phyloP scores from a whole-genome alignment of 1,284 basidiomycete genomes.

The Sphaerobolus stellatus region DNA sequence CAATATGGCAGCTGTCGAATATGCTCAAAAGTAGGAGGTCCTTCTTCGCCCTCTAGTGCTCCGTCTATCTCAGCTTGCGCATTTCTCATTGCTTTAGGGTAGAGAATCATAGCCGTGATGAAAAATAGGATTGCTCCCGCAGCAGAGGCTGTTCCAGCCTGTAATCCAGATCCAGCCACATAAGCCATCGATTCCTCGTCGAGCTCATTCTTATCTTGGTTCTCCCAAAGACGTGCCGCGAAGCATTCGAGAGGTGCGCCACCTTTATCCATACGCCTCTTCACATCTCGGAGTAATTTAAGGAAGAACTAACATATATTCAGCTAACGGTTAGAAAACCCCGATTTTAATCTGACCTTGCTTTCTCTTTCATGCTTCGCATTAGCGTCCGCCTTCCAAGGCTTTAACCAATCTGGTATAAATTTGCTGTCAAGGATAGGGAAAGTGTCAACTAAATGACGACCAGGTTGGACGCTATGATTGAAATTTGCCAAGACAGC shows the following conservation, averaged over 20 bases:
- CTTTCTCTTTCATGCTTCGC: constrained; percentile 23
- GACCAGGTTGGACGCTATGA: constrained; percentile 24
- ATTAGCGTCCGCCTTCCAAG: constrained; percentile 26
- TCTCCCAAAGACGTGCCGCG: constrained; percentile 16
- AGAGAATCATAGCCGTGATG: constrained; percentile 13
- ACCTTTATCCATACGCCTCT: constrained; percentile 11
- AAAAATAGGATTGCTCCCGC: constrained; percentile 12
- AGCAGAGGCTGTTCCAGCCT: constrained; percentile 15
- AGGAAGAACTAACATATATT: constrained; percentile 11
- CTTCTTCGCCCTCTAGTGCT: background rate
- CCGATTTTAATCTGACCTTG: no score
- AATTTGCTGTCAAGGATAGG: constrained; percentile 22
- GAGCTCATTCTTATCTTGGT: constrained; percentile 10
- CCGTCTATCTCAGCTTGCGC: constrained; percentile 16
- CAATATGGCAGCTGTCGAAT: constrained; percentile 15
- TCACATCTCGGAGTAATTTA: constrained; percentile 12
- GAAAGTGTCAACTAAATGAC: constrained; percentile 30
- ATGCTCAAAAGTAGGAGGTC: constrained; percentile 8
- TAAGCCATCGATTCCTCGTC: constrained; percentile 14
- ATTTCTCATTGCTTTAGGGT: constrained; percentile 10
- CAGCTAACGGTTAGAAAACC: no score
- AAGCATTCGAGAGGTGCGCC: constrained; percentile 16
- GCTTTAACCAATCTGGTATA: constrained; percentile 26
- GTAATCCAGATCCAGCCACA: constrained; percentile 13
- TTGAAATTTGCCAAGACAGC: constrained; percentile 24